Base-by-base conservation (phyloP, 441 rosid genomes). In the Croton setiger region DNA sequence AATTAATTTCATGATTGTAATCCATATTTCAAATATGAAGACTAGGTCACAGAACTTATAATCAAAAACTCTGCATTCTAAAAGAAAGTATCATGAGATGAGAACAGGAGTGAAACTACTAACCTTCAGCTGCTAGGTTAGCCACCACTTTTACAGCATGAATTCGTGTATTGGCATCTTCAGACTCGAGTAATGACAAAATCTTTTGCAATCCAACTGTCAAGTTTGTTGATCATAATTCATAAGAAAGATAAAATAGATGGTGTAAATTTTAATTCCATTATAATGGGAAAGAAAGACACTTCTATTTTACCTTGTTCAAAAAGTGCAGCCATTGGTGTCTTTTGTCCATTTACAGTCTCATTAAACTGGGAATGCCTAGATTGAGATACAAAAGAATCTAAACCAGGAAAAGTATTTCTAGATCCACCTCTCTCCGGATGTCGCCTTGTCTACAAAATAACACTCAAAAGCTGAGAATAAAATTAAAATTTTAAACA, bases 121-220 rank as follows among this genome's bases (percentile, higher is more conserved):
- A 70, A 92, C 99, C 99, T 91, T 96, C 99, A 59, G 99, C 98
- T 68, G 99, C 99, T 66, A 96, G 81, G 75, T 92, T 92, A 27
- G 99, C 99, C 35, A 96, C 97, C 74, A 92, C 96, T 79, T 96
- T 96, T 77, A 96, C 99, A 12, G 99, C 99, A 84, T 96, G 98
- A 68, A 96, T 87, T 69, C 90, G 84, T 43, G 90, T 90, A 74
- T 86, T 89, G 52, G 97, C 87, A 81, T 96, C 99, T 66, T 96
- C 98, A 21, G 98, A 91, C 75, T 96, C 96, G 0, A 96, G 95
- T 76, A 91, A 79, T 39, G 86, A 86, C 83, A 96, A 83, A 64
- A 92, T 86, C 86, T 89, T 91, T 78, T 87, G 96, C 79, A 96
- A 78, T 55, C 96, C 99, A 84, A 91, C 99, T 96, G 86, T 67